Evolutionary conservation across 2,329 filamentous ascomycete species (phyloP).

Genomic region (Colletotrichum sp.): DNA sequence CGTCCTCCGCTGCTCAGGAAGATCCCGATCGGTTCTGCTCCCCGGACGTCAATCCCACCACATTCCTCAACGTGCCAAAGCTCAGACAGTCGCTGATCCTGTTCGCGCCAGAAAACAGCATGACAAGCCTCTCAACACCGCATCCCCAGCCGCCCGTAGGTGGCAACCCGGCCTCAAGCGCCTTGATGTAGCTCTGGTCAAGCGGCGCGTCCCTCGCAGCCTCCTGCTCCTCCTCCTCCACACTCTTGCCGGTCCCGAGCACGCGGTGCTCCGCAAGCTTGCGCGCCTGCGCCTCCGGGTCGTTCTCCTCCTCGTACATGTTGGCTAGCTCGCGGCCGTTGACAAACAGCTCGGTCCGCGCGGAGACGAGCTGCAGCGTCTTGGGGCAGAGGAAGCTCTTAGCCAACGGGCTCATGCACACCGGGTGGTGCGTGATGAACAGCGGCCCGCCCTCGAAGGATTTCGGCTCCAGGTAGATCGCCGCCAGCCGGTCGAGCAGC

Average conservation of each 20-base stretch:
- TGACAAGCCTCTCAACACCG: conserved; percentile 87
- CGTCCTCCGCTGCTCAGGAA: background rate
- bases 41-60: conserved; percentile 56
- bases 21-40: conserved; percentile 10
- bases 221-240: conserved; percentile 31
- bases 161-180: conserved; percentile 88
- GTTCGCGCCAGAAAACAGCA: conserved; percentile 82
- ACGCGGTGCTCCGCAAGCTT: conserved; percentile 73
- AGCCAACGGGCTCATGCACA: conserved; percentile 87
- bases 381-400: conserved; percentile 80
- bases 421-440: conserved; percentile 89
- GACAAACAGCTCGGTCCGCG: conserved; percentile 86
- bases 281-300: conserved; percentile 80
- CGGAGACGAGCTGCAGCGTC: conserved; percentile 76
- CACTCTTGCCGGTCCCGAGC: conserved; percentile 36
- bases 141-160: conserved; percentile 97
- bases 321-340: conserved; percentile 85
- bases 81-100: conserved; percentile 86
- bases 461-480: conserved; percentile 77
- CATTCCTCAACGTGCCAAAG: conserved; percentile 83
- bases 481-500: conserved; percentile 82
- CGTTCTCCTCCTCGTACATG: conserved; percentile 98
- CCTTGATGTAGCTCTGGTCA: conserved; percentile 85
- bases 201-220: conserved; percentile 49
- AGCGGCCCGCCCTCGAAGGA: conserved; percentile 68